phyloP scores from a whole-genome alignment of 1,284 basidiomycete genomes.

The Leccinum solheimii region DNA sequence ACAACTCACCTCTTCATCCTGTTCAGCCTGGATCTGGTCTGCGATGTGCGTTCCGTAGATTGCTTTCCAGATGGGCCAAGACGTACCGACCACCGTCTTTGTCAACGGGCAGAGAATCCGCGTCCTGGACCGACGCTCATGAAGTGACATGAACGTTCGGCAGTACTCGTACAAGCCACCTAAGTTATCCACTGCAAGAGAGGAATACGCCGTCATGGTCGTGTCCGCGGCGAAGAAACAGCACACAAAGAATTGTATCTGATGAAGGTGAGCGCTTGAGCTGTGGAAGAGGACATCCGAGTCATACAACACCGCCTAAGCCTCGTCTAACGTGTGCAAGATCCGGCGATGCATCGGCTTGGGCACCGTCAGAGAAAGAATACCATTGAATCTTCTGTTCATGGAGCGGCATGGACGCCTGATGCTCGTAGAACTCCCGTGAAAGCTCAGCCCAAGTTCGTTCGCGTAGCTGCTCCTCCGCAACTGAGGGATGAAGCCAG shows the following conservation, averaged over 20 bases:
- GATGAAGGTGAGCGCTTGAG: background rate
- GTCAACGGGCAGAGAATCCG: background rate
- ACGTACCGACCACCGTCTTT: background rate
- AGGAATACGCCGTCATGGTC: no score
- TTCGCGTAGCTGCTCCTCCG: background rate
- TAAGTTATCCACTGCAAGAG: no score
- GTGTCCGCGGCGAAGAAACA: no score
- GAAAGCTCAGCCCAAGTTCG: no score
- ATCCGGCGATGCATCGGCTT: background rate
- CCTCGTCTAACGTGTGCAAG: background rate
- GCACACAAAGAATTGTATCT: no score
- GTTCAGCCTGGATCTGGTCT: no score
- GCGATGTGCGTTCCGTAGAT: background rate
- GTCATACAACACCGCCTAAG: no score
- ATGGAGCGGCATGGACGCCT: background rate
- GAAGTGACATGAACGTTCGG: no score
- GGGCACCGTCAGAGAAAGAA: background rate
- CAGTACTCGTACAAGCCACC: background rate
- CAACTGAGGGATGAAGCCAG: no score
- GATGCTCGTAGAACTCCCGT: no score
- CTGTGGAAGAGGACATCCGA: background rate
- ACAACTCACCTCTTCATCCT: background rate
- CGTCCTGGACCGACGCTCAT: no score
- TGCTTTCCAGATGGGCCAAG: background rate
- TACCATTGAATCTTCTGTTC: background rate